Conservation (phyloP, 768 basidiomycete genomes). For the Trametes punicea region DNA sequence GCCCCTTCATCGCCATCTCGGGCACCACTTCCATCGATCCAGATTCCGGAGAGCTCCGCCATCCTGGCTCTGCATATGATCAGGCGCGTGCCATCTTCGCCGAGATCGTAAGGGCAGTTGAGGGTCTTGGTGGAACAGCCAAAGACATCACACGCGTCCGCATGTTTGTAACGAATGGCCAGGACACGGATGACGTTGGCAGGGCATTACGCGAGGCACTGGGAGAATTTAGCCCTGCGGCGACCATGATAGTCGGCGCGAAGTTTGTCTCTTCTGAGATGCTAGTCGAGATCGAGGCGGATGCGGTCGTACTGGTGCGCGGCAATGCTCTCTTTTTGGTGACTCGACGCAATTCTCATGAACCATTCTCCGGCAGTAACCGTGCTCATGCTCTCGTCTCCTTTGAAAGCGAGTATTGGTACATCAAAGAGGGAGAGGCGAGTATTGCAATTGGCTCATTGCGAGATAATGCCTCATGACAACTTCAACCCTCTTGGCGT, state of each 20-base stretch:
- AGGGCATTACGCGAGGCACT: slow-evolving; percentile 41
- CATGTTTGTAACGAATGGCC: slow-evolving; percentile 45
- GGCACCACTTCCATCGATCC: slow-evolving; percentile 50
- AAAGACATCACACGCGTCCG: slow-evolving; percentile 45
- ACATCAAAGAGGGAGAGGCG: no score
- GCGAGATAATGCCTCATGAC: no score
- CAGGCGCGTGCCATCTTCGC: slow-evolving; percentile 44
- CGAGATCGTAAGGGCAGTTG: slow-evolving; percentile 43
- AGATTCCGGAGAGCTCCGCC: slow-evolving; percentile 36
- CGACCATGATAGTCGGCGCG: slow-evolving; percentile 51
- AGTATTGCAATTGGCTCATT: no score
- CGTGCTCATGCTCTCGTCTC: no score
- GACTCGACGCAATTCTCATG: neutral
- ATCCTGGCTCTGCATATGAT: slow-evolving; percentile 43
- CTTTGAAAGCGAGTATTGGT: no score
- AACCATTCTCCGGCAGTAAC: neutral
- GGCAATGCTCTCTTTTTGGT: neutral
- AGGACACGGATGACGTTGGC: slow-evolving; percentile 37
- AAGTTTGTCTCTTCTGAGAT: slow-evolving; percentile 45
- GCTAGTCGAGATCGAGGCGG: slow-evolving; percentile 56
- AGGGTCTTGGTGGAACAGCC: slow-evolving; percentile 41
- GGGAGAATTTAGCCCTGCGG: slow-evolving; percentile 43
- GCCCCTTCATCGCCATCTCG: slow-evolving; percentile 51
- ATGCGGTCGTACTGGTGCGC: slow-evolving; percentile 36
- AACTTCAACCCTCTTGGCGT: no score